These are phyloP conservation scores for Russula sp. DNA, from an alignment of 768 basidiomycete genomes.

Conservation along the genomic window DNA sequence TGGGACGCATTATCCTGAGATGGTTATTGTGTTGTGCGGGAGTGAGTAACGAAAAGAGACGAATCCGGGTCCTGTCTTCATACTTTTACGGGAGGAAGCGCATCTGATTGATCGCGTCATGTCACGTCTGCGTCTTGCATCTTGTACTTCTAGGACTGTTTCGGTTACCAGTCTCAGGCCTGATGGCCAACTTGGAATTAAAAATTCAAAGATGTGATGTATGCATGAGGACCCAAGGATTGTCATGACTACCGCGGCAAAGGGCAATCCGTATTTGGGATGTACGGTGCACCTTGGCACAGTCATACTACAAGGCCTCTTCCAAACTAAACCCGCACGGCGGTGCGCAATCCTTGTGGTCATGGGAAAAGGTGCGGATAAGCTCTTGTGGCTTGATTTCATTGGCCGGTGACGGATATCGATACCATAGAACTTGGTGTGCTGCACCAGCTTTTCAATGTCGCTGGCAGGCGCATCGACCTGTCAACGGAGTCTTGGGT, in stretches of 20 bases:
- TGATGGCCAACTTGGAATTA: no score
- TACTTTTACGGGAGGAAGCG: not conserved
- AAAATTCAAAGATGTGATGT: not conserved
- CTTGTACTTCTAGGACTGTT: not conserved
- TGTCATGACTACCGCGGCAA: not conserved
- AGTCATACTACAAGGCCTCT: not conserved
- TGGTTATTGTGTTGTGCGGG: not conserved
- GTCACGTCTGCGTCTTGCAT: not conserved
- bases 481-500: not conserved
- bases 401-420: not conserved
- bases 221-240: not conserved
- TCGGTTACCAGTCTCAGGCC: not conserved
- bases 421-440: not conserved
- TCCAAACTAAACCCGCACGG: not conserved
- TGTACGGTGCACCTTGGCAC: not conserved
- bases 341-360: not conserved
- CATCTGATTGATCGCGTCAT: not conserved
- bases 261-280: not conserved
- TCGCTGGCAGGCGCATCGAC: not conserved
- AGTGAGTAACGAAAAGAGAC: not conserved
- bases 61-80: not conserved
- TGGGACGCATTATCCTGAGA: conserved; percentile 60
- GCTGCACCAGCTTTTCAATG: not conserved
- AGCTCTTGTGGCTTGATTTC: conserved; percentile 12
- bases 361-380: conserved; percentile 15